Evolutionary conservation across 805 yeast species (phyloP).

Genomic region (Yarrowia yakushimensis): DNA sequence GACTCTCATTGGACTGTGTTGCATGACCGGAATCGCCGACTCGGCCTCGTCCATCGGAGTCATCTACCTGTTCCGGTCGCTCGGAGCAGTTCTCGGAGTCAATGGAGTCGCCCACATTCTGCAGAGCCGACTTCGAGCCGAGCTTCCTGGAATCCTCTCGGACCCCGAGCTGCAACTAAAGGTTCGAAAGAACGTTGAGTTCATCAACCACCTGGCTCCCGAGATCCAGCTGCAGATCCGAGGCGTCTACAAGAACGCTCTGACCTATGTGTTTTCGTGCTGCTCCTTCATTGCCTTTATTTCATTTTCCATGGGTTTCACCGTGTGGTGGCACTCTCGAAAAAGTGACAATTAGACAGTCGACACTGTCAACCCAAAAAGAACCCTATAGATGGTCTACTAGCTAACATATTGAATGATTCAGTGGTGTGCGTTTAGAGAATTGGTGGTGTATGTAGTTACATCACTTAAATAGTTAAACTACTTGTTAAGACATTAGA

Average conservation of each 20-base stretch:
- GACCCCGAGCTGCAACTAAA: constrained; percentile 16
- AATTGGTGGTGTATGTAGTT: too few relatives aligned
- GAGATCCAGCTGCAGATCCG: background rate
- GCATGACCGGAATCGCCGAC: background rate
- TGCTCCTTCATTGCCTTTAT: background rate
- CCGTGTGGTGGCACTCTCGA: background rate
- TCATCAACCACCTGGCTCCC: constrained; percentile 15
- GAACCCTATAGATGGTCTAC: background rate
- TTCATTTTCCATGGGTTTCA: constrained; percentile 1
- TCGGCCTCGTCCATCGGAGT: constrained; percentile 23
- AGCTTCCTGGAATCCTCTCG: constrained; percentile 4
- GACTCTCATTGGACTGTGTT: constrained; percentile 1
- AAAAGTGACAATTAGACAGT: background rate
- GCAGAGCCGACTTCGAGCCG: background rate
- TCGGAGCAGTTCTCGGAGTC: constrained; percentile 15
- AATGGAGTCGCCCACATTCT: constrained; percentile 18
- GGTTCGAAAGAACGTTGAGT: constrained; percentile 20
- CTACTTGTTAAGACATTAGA: too few relatives aligned
- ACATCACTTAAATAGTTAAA: too few relatives aligned
- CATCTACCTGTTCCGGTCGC: constrained; percentile 19
- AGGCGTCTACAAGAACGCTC: constrained; percentile 12
- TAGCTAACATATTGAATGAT: background rate
- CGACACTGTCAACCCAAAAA: background rate
- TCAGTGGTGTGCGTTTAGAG: too few relatives aligned
- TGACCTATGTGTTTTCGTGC: background rate